Base-by-base conservation (phyloP, 2,329 filamentous ascomycete species). In the Ceratocystis alfenasii region DNA sequence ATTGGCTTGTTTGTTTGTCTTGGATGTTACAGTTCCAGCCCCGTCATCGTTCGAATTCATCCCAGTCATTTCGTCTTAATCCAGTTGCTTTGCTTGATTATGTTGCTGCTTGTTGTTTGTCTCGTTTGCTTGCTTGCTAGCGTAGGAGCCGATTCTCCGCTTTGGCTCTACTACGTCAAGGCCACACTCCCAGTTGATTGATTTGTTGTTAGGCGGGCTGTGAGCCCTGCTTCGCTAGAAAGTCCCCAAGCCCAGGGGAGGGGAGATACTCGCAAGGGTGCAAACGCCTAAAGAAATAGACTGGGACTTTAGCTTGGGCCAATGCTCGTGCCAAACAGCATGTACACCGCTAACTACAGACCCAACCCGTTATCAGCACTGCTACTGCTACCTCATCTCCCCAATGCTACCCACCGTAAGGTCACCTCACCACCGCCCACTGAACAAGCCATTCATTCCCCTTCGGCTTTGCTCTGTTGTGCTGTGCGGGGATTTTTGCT, bases 1-100 rank as follows among this genome's bases (percentile, higher is more conserved):
- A 41, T 41, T 41, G 36, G 36, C 10, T 41, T 41, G 28, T 33
- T 59, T 59, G 55, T 33, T n/a, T 59, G 55, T 59, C 55, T 59
- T 59, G 17, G 28, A 59, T 59, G 28, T 30, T 33, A 25, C 36
- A 15, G 36, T 5, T 15, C 36, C 36, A 41, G 33, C 8, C 25
- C 55, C 22, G 48, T 59, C 55, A 30, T 59, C 28, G 36, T 36
- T 36, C 12, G 55, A 15, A n/a, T 3, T 30, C 5, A 59, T n/a
- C 55, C 55, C n/a, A 22, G 28, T n/a, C 55, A 36, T 28, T 59
- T 55, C 50, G 8, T 59, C 28, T 25, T 53, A 15, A 25, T 25
- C 5, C 48, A 53, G 48, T 20, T 12, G 2, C 2, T 36, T 20
- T 12, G 2, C 2, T 36, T 59, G 55, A 20, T 4, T 8, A 2